Evolutionary conservation across 768 basidiomycete species (phyloP).

Genomic region (Boletus rubroflammeus): DNA sequence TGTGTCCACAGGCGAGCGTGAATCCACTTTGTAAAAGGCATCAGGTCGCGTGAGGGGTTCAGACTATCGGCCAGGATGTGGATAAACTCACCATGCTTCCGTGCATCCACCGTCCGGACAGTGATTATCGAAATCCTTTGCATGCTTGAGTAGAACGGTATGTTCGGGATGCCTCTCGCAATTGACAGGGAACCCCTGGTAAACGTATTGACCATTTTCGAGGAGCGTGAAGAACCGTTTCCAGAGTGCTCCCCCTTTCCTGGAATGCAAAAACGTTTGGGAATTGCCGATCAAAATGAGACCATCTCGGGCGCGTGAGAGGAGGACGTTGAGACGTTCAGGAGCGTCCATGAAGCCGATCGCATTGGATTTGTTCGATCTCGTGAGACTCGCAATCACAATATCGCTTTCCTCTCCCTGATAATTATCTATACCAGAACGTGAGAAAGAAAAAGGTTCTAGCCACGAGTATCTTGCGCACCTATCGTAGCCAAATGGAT

Average conservation of each 20-base stretch:
- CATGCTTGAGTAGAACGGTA: conserved; percentile 33
- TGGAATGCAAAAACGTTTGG: conserved; percentile 2
- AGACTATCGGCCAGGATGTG: background rate
- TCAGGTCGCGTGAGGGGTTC: background rate
- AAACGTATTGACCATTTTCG: background rate
- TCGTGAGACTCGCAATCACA: conserved; percentile 55
- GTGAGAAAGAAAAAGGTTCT: no score
- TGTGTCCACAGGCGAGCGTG: conserved; percentile 32
- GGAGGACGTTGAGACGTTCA: conserved; percentile 65
- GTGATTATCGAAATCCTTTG: conserved; percentile 47
- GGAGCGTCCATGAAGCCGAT: conserved; percentile 73
- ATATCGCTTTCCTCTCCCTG: conserved; percentile 74
- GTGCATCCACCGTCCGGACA: conserved; percentile 63
- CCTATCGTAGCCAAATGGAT: conserved; percentile 66
- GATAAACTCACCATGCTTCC: conserved; percentile 47
- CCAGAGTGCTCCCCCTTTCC: conserved; percentile 10
- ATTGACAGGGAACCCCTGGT: conserved; percentile 44
- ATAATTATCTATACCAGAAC: conserved; percentile 53
- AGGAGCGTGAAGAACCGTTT: conserved; percentile 5
- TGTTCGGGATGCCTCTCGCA: conserved; percentile 52
- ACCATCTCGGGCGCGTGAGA: conserved; percentile 63
- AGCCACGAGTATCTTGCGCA: conserved; percentile 18
- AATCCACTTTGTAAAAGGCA: background rate
- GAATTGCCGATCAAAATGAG: conserved; percentile 65
- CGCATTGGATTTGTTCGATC: conserved; percentile 51